A percentile compares a stretch with the other conserved stretches of the same genome.
Evolutionary conservation across 1,139 yeast genomes (phyloP).

Genomic region (Taphrina deformans): DNA sequence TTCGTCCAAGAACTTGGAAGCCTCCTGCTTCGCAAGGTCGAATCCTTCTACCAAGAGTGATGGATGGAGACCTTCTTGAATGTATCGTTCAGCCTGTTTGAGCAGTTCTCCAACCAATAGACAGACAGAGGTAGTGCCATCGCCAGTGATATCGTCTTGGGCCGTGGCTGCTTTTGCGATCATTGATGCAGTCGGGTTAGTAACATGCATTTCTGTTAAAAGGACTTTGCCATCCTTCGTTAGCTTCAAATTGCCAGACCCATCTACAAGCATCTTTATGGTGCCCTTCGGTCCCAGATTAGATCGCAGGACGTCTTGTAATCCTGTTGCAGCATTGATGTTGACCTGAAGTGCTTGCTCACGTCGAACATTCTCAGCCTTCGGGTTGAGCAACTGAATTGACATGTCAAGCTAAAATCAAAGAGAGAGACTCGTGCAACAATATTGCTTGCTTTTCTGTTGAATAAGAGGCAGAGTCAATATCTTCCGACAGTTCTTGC

Average conservation of each 20-base stretch:
- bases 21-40: conserved; percentile 78
- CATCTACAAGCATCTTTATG: conserved; percentile 91
- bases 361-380: conserved; percentile 93
- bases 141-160: conserved; percentile 98
- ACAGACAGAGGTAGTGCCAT: conserved; percentile 98
- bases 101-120: conserved; percentile 90
- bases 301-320: conserved; percentile 85
- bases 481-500: background rate
- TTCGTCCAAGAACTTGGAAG: conserved; percentile 62
- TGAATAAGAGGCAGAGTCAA: no score
- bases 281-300: conserved; percentile 98
- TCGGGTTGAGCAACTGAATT: conserved; percentile 82
- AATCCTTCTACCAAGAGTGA: conserved; percentile 92
- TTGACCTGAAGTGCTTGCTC: conserved; percentile 90
- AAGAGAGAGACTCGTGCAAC: no score
- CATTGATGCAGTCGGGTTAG: conserved; percentile 99
- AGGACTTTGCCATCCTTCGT: conserved; percentile 97
- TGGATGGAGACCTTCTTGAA: conserved; percentile 94
- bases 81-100: conserved; percentile 90
- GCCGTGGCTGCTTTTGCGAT: conserved; percentile 88
- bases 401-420: no score
- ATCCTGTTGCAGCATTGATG: conserved; percentile 93
- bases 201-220: conserved; percentile 95
- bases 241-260: conserved; percentile 90
- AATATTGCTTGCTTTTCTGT: no score